Evolutionary conservation across 179 eudicot species (phyloP).

Genomic region (Corrigiola litoralis): DNA sequence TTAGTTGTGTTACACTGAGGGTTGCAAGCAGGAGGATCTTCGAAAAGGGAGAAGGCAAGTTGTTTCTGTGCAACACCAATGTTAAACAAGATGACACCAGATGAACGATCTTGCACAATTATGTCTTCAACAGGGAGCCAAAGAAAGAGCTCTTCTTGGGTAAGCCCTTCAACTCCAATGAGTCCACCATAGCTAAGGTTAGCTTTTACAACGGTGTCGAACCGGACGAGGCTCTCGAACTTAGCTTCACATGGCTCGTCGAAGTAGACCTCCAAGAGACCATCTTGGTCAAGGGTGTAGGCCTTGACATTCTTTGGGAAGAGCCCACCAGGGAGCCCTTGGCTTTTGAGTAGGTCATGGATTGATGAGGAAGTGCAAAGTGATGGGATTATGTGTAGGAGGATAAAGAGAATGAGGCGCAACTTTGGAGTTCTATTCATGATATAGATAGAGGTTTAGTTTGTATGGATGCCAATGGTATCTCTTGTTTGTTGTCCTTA

Average conservation of each 20-base stretch:
- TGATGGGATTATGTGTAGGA: too few species aligned
- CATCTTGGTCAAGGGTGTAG: slow-evolving; percentile 31
- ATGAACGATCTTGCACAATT: slow-evolving; percentile 46
- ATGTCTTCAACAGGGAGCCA: slow-evolving; percentile 63
- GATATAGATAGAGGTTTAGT: not conserved
- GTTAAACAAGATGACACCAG: slow-evolving; percentile 53
- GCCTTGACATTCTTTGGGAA: slow-evolving; percentile 47
- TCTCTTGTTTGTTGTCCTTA: not conserved
- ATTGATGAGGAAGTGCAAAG: slow-evolving; percentile 19
- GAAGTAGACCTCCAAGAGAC: slow-evolving; percentile 38
- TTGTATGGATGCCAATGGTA: not conserved
- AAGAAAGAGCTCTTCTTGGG: slow-evolving; percentile 52
- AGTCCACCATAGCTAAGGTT: slow-evolving; percentile 58
- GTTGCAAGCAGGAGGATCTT: slow-evolving; percentile 51
- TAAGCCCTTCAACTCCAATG: slow-evolving; percentile 50
- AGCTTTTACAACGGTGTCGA: slow-evolving; percentile 50
- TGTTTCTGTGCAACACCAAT: slow-evolving; percentile 56
- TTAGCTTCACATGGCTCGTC: slow-evolving; percentile 45
- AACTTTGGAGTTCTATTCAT: slow-evolving; percentile 1
- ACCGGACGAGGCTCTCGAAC: slow-evolving; percentile 45
- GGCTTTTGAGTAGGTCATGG: slow-evolving; percentile 47
- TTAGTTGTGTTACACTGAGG: slow-evolving; percentile 26
- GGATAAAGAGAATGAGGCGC: slow-evolving; percentile 1
- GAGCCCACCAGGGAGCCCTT: slow-evolving; percentile 54
- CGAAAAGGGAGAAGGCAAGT: slow-evolving; percentile 51